Evolutionary conservation across 2,329 filamentous ascomycete genomes (phyloP).

Genomic region (Claviceps pazoutovae): DNA sequence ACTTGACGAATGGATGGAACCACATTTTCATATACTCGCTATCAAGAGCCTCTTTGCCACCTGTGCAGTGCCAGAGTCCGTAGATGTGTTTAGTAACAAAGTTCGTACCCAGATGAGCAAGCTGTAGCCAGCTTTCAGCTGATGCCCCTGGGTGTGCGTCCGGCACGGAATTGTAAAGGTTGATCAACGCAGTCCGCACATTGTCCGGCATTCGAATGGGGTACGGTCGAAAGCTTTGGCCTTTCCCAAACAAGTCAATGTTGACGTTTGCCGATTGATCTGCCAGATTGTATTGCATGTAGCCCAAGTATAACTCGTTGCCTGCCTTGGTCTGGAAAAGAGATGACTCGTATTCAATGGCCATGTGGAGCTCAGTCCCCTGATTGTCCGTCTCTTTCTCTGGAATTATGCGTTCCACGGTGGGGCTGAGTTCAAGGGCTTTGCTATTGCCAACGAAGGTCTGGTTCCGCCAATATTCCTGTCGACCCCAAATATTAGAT

Average conservation of each 20-base stretch:
- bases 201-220: slow-evolving; percentile 19
- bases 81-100: slow-evolving; percentile 22
- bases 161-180: slow-evolving; percentile 17
- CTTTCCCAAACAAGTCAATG: slow-evolving; percentile 13
- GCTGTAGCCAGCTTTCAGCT: slow-evolving; percentile 18
- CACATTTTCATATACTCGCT: slow-evolving; percentile 22
- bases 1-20: slow-evolving; percentile 22
- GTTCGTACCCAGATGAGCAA: slow-evolving; percentile 23
- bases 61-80: slow-evolving; percentile 25
- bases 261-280: slow-evolving; percentile 12
- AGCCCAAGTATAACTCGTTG: slow-evolving; percentile 21
- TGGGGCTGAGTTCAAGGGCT: slow-evolving; percentile 7
- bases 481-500: slow-evolving; percentile 27
- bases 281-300: slow-evolving; percentile 17
- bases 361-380: slow-evolving; percentile 21
- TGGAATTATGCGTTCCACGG: slow-evolving; percentile 11
- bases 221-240: slow-evolving; percentile 16
- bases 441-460: slow-evolving; percentile 11
- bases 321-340: slow-evolving; percentile 26
- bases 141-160: slow-evolving; percentile 14
- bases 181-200: slow-evolving; percentile 15
- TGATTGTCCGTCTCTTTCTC: slow-evolving; percentile 9
- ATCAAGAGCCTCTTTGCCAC: slow-evolving; percentile 19
- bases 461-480: slow-evolving; percentile 25
- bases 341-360: slow-evolving; percentile 26